Percentiles rank a stretch among this genome's conserved stretches.
Evolutionary conservation across 2,329 filamentous ascomycete genomes (phyloP).

Genomic region (Calcarisporium arbuscula): DNA sequence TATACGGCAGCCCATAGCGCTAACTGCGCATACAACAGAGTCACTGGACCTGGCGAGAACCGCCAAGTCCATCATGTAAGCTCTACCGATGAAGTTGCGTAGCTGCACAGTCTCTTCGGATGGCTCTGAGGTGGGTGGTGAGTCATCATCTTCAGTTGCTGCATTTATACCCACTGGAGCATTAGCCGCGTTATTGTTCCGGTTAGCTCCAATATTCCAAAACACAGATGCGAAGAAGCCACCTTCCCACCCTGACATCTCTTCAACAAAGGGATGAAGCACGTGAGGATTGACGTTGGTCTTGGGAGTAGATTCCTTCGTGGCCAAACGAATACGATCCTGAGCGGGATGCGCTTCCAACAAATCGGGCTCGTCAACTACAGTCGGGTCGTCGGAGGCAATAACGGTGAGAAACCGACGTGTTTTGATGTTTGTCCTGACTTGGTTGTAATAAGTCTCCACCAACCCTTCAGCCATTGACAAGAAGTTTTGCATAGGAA

Average conservation of each 20-base stretch:
- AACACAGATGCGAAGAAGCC: slow-evolving; percentile 81
- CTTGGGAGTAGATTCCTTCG: slow-evolving; percentile 44
- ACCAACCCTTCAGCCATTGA: slow-evolving; percentile 52
- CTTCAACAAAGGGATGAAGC: slow-evolving; percentile 64
- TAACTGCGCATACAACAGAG: slow-evolving; percentile 69
- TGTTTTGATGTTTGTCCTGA: slow-evolving; percentile 28
- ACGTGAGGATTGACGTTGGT: slow-evolving; percentile 37
- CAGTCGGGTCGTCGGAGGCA: slow-evolving; percentile 75
- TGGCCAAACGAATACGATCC: slow-evolving; percentile 68
- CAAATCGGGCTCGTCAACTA: slow-evolving; percentile 63
- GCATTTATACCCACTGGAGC: too few relatives aligned
- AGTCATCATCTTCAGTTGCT: slow-evolving; percentile 11
- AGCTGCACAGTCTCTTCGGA: slow-evolving; percentile 55
- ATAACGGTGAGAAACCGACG: slow-evolving; percentile 50
- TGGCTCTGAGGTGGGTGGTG: slow-evolving; percentile 23
- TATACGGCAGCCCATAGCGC: slow-evolving; percentile 64
- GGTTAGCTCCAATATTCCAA: slow-evolving; percentile 61
- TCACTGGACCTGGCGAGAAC: slow-evolving; percentile 65
- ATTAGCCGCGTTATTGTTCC: slow-evolving; percentile 31
- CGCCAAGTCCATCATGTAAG: slow-evolving; percentile 74
- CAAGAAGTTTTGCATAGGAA: slow-evolving; percentile 65
- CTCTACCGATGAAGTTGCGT: slow-evolving; percentile 68
- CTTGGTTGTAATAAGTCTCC: slow-evolving; percentile 39
- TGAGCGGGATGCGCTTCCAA: slow-evolving; percentile 56
- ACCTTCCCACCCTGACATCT: slow-evolving; percentile 79